Evolutionary conservation across 2,329 filamentous ascomycete genomes (phyloP).

Genomic region (Hortaea sp.): DNA sequence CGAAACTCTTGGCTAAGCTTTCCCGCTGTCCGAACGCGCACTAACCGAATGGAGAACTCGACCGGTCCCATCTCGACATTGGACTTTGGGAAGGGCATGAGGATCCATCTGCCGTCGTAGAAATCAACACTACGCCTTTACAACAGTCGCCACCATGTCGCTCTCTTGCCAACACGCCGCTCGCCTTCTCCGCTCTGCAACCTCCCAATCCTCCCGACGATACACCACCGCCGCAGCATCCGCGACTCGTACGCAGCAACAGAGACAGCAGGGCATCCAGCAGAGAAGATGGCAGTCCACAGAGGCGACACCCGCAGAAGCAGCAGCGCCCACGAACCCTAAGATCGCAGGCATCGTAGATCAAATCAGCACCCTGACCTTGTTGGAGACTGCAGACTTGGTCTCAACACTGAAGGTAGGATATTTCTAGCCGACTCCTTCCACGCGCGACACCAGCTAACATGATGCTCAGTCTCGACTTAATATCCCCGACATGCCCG

Average conservation of each 20-base stretch:
- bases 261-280: constrained; percentile 20
- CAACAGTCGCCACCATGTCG: constrained; percentile 27
- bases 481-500: constrained; percentile 95
- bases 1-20: neutral
- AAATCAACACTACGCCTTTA: no score
- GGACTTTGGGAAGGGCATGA: neutral
- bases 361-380: constrained; percentile 95
- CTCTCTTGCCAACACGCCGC: constrained; percentile 35
- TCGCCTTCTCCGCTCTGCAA: constrained; percentile 23
- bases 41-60: constrained; percentile 1
- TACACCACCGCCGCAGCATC: constrained; percentile 14
- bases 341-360: constrained; percentile 95
- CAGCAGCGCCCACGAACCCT: constrained; percentile 52
- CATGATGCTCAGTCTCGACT: constrained; percentile 58
- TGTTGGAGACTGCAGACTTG: constrained; percentile 93
- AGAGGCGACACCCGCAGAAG: constrained; percentile 40
- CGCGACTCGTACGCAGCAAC: constrained; percentile 12
- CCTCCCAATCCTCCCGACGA: constrained; percentile 14
- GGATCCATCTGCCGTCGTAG: neutral
- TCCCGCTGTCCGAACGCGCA: constrained; percentile 1
- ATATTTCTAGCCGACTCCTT: neutral
- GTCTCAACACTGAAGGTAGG: constrained; percentile 88
- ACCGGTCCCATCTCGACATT: neutral
- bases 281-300: constrained; percentile 78
- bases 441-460: neutral